Evolutionary conservation across 257 asterid species (phyloP), one percentile per base, ranked within the genome.

Genomic region (Scutellaria barbata): DNA sequence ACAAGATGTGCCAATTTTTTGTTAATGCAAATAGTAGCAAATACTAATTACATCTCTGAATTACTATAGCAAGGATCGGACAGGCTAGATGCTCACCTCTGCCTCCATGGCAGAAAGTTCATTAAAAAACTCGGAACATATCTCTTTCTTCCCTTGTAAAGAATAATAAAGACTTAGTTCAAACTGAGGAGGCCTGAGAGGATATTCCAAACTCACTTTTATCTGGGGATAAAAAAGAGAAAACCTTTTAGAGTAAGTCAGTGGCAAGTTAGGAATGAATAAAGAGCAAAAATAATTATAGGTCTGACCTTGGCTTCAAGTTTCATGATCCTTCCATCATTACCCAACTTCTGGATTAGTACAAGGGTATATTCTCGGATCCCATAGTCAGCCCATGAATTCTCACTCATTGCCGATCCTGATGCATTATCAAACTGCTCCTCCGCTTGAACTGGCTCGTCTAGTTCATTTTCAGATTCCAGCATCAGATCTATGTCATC

Each of bases 61-160:
- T 61, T 48, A n/a, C n/a, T n/a, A n/a, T n/a, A 9, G 17, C n/a
- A 73, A 9, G 66, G 61, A 69, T 74, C 12, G 16, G 18, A 10
- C 50, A 61, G 39, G 66, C 56, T 59, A 48, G 77, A 66, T 71
- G 79, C 85, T 76, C 74, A 95, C 99, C 98, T 95, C 98, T 72
- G 98, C 88, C 81, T 95, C 98, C 87, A 95, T 81, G 57, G 98
- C 95, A 68, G 97, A 87, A 50, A 95, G 96, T 81, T 95, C 99
- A 78, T 95, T 95, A 80, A 81, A 87, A 85, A 88, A 88, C 77
- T 82, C 85, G 1, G 94, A 76, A 73, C 82, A 81, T 59, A 70
- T 76, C 40, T 73, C 74, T 82, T 76, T 84, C 65, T 83, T 88
- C 12, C 80, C 90, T 59, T 66, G 83, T 7, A 58, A 66, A 35